Evolutionary conservation across 2,329 filamentous ascomycete species (phyloP).

Genomic region (Stachybotrys elegans): DNA sequence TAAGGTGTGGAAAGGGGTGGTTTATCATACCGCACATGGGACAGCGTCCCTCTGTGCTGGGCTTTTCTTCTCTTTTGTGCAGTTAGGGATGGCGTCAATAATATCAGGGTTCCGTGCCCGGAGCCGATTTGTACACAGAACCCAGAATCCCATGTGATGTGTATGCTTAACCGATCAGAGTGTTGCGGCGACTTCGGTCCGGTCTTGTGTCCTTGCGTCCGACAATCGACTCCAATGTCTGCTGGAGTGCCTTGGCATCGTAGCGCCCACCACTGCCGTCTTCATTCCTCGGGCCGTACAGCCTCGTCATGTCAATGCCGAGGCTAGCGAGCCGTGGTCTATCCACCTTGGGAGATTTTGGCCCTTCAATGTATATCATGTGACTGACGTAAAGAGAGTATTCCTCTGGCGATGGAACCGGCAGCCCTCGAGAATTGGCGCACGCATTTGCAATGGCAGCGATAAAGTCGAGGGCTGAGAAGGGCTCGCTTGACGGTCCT

Average conservation of each 20-base stretch:
- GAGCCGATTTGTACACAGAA: no score
- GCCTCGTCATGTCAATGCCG: constrained; percentile 71
- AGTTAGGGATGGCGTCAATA: not conserved
- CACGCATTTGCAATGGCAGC: constrained; percentile 72
- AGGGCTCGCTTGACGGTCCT: constrained; percentile 59
- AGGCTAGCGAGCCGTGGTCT: constrained; percentile 54
- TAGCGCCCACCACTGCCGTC: constrained; percentile 52
- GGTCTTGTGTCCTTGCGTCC: constrained; percentile 44
- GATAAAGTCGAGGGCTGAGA: constrained; percentile 76
- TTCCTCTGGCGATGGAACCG: constrained; percentile 33
- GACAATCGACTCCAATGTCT: constrained; percentile 73
- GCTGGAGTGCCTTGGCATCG: constrained; percentile 67
- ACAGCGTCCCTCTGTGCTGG: no score
- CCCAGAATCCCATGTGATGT: no score
- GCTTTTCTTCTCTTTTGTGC: no score
- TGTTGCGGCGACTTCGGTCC: constrained; percentile 40
- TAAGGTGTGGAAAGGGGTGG: no score
- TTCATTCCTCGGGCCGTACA: constrained; percentile 63
- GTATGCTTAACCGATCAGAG: constrained; percentile 31
- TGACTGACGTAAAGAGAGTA: constrained; percentile 75
- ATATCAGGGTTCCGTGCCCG: not conserved
- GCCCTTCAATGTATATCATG: constrained; percentile 71
- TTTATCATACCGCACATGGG: no score
- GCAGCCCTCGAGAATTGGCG: constrained; percentile 56
- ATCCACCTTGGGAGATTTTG: constrained; percentile 66